A percentile compares a stretch with the other conserved stretches of the same genome.
These are phyloP conservation scores for Amyloporia xantha DNA, from an alignment of 768 basidiomycete species.

Conservation along the genomic window DNA sequence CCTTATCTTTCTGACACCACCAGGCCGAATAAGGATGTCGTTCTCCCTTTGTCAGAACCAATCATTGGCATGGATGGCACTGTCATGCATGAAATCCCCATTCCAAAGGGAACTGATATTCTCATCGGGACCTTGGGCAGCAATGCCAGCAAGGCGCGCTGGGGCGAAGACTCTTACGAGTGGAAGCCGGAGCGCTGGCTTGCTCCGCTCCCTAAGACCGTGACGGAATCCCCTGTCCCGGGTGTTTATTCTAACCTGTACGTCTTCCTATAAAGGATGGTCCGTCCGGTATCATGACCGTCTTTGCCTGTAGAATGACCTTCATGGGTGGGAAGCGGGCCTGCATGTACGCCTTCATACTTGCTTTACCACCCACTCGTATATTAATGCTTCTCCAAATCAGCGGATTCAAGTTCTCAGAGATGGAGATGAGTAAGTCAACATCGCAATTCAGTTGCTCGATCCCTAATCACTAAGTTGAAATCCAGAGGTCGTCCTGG, in stretches of 20 bases:
- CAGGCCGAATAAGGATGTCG: slow-evolving; percentile 43
- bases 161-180: slow-evolving; percentile 53
- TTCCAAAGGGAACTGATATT: slow-evolving; percentile 45
- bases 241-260: slow-evolving; percentile 21
- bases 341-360: slow-evolving; percentile 22
- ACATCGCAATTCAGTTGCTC: neutral
- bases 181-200: slow-evolving; percentile 68
- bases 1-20: neutral
- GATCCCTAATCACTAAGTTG: neutral
- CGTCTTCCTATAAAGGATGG: neutral
- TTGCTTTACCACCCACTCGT: neutral
- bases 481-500: slow-evolving; percentile 7
- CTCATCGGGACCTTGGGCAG: slow-evolving; percentile 36
- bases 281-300: neutral
- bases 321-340: slow-evolving; percentile 25
- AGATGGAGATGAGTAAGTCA: slow-evolving; percentile 14
- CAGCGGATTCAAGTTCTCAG: slow-evolving; percentile 17
- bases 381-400: neutral
- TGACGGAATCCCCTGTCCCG: slow-evolving; percentile 13
- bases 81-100: slow-evolving; percentile 31
- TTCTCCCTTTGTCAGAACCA: slow-evolving; percentile 49
- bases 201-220: slow-evolving; percentile 11
- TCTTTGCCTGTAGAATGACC: slow-evolving; percentile 20
- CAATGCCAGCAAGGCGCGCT: slow-evolving; percentile 47
- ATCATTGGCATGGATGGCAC: slow-evolving; percentile 36